Evolutionary conservation across 257 asterid species (phyloP).

Genomic region (Hygrophila difformis): DNA sequence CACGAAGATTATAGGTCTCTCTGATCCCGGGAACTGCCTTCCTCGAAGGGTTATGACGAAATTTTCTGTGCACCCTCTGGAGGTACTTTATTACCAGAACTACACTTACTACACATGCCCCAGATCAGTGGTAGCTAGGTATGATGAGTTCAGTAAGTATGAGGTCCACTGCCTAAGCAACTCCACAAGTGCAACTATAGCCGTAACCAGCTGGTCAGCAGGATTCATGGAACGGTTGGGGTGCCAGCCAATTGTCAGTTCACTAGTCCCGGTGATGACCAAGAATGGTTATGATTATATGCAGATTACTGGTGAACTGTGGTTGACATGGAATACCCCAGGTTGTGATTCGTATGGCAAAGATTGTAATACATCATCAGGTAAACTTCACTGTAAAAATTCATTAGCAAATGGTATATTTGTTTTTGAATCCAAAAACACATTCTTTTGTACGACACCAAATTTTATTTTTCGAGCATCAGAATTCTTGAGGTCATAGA

Average conservation of each 20-base stretch:
- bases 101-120: conserved; percentile 27
- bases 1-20: conserved; percentile 9
- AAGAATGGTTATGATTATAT: background rate
- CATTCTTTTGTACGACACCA: too few species aligned
- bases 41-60: conserved; percentile 21
- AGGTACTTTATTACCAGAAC: conserved; percentile 11
- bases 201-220: too few species aligned
- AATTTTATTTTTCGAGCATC: too few species aligned
- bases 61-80: conserved; percentile 16
- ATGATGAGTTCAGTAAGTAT: background rate
- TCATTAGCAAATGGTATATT: too few species aligned
- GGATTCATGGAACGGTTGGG: conserved; percentile 12
- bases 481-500: too few species aligned
- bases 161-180: conserved; percentile 24
- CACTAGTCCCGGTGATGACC: conserved; percentile 21
- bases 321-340: conserved; percentile 24
- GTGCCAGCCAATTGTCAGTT: conserved; percentile 14
- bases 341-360: too few species aligned
- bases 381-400: conserved; percentile 5
- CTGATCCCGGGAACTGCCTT: conserved; percentile 25
- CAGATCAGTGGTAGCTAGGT: background rate
- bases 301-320: conserved; percentile 7
- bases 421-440: too few species aligned
- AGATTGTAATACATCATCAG: conserved; percentile 3
- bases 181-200: conserved; percentile 21